Percentiles rank a stretch among this genome's conserved stretches.
phyloP scores from a whole-genome alignment of 208 protist genomes.

The Blastocrithidia nonstop region DNA sequence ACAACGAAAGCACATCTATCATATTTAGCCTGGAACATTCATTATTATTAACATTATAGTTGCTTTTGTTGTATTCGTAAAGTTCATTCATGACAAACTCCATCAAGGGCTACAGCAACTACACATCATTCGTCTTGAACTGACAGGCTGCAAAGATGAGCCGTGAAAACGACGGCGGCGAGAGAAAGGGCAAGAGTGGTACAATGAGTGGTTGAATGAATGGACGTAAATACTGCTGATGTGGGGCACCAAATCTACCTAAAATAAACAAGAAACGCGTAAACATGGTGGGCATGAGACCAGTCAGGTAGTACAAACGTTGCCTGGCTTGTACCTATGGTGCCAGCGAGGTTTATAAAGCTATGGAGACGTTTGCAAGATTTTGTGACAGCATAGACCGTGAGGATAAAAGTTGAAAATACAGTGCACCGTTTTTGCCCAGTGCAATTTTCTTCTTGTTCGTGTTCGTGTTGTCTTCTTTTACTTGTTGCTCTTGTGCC shows the following conservation, averaged over 20 bases:
- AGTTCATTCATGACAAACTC: constrained; percentile 14
- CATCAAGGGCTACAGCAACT: constrained; percentile 37
- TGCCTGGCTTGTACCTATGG: constrained; percentile 19
- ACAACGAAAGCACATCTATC: too few relatives aligned
- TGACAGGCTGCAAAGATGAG: constrained; percentile 28
- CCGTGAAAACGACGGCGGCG: constrained; percentile 53
- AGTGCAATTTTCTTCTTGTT: too few relatives aligned
- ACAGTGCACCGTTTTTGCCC: too few relatives aligned
- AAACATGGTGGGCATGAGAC: constrained; percentile 44
- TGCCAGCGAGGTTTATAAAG: neutral
- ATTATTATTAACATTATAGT: too few relatives aligned
- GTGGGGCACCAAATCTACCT: constrained; percentile 31
- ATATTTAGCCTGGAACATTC: too few relatives aligned
- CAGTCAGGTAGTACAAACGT: constrained; percentile 25
- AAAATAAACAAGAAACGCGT: constrained; percentile 50
- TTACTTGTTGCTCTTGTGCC: too few relatives aligned
- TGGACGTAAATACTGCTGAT: constrained; percentile 69
- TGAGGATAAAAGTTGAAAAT: too few relatives aligned
- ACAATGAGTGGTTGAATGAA: constrained; percentile 29
- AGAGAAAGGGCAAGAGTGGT: constrained; percentile 27
- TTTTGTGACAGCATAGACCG: too few relatives aligned
- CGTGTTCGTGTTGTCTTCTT: neutral
- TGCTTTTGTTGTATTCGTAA: too few relatives aligned
- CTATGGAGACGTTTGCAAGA: constrained; percentile 6
- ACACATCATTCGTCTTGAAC: constrained; percentile 25